A percentile compares a stretch with the other conserved stretches of the same genome.
phyloP scores from a whole-genome alignment of 805 yeast genomes.

The Candida anglica region DNA sequence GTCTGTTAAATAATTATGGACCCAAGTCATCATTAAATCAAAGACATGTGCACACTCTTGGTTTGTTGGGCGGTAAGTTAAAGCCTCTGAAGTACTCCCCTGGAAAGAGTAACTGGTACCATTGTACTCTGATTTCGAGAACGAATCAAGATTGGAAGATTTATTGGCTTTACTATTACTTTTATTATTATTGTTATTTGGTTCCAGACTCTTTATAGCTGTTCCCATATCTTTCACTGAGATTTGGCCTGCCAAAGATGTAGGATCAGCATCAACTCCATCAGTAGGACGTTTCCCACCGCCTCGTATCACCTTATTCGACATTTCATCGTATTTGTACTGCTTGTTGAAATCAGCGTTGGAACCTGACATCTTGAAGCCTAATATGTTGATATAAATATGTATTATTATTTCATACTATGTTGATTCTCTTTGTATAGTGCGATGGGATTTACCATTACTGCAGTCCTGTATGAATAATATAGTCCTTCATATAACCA shows the following conservation, averaged over 20 bases:
- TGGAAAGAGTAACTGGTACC: too few species aligned
- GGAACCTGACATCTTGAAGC: slow-evolving; percentile 5
- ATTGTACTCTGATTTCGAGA: not conserved
- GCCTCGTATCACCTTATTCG: slow-evolving; percentile 62
- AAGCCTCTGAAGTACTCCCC: slow-evolving; percentile 43
- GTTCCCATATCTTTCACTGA: slow-evolving; percentile 68
- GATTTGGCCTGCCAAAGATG: slow-evolving; percentile 68
- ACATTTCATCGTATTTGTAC: slow-evolving; percentile 69
- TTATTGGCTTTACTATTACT: slow-evolving; percentile 9
- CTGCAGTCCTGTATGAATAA: too few species aligned
- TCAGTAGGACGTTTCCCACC: slow-evolving; percentile 30
- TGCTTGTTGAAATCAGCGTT: slow-evolving; percentile 6
- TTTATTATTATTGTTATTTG: slow-evolving; percentile 13
- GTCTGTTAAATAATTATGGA: slow-evolving; percentile 58
- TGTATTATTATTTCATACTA: too few species aligned
- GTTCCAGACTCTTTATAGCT: slow-evolving; percentile 20
- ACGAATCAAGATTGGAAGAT: not conserved
- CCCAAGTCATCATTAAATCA: slow-evolving; percentile 58
- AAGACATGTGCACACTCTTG: slow-evolving; percentile 48
- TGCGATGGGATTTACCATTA: too few species aligned
- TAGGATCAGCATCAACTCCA: slow-evolving; percentile 57
- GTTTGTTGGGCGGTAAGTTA: slow-evolving; percentile 62
- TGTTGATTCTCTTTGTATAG: too few species aligned
- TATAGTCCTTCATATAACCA: too few species aligned
- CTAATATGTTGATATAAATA: not conserved